phyloP scores from a whole-genome alignment of 2,329 filamentous ascomycete species.

The Fusarium tricinctum region DNA sequence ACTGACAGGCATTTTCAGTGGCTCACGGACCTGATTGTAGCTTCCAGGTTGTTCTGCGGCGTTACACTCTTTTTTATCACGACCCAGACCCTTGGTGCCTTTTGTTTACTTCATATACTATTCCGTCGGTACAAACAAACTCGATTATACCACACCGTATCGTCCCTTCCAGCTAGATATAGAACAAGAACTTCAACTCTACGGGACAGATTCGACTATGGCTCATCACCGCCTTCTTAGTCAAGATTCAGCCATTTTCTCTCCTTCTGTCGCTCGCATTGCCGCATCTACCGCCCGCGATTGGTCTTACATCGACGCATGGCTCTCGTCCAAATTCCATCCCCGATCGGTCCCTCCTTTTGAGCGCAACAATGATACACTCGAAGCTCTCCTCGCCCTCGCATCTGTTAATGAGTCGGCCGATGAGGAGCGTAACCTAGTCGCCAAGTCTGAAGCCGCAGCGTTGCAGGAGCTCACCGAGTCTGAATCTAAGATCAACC shows the following conservation, averaged over 20 bases:
- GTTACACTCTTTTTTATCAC: conserved; percentile 21
- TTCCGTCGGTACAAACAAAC: not conserved
- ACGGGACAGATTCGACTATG: conserved; percentile 22
- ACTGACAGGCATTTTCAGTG: conserved; percentile 4
- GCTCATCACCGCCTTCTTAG: conserved; percentile 46
- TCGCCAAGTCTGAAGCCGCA: conserved; percentile 71
- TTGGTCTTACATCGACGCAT: conserved; percentile 89
- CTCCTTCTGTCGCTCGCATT: conserved; percentile 76
- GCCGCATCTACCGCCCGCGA: conserved; percentile 88
- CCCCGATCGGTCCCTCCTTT: conserved; percentile 77
- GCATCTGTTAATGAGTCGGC: conserved; percentile 82
- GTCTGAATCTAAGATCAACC: conserved; percentile 47
- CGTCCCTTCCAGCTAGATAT: not conserved
- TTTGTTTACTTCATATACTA: conserved; percentile 7
- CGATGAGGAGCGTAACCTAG: conserved; percentile 75
- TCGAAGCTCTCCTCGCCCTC: conserved; percentile 80
- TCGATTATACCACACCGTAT: conserved; percentile 3
- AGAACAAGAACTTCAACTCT: not conserved
- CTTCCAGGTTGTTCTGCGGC: conserved; percentile 28
- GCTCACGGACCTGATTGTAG: not conserved
- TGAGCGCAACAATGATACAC: conserved; percentile 88
- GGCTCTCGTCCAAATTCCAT: conserved; percentile 80
- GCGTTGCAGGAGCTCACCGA: conserved; percentile 67
- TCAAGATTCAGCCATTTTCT: conserved; percentile 70
- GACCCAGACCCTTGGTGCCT: conserved; percentile 5